These are phyloP conservation scores for Antrodiella citrinella DNA, from an alignment of 768 basidiomycete genomes.

Conservation along the genomic window DNA sequence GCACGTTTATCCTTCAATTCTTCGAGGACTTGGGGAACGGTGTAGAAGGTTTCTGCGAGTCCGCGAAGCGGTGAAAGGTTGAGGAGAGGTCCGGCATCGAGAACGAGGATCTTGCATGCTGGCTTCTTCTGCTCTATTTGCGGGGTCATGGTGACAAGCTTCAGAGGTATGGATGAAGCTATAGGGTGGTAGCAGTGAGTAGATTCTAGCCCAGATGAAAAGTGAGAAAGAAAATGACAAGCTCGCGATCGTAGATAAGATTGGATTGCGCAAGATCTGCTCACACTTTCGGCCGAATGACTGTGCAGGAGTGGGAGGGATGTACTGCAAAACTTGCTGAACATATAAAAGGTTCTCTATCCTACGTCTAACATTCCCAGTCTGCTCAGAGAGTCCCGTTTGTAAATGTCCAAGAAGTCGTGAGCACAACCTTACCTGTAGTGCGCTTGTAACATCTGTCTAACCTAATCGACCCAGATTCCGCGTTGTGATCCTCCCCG, in stretches of 20 bases:
- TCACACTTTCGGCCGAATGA: neutral
- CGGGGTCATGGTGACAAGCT: conserved; percentile 9
- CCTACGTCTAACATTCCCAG: too few species aligned
- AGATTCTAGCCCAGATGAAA: neutral
- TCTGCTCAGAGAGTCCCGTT: too few species aligned
- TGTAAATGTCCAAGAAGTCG: conserved; percentile 22
- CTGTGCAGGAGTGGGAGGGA: neutral
- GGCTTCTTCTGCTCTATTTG: conserved; percentile 21
- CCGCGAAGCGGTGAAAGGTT: conserved; percentile 87
- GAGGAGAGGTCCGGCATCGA: conserved; percentile 91
- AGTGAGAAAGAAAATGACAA: neutral
- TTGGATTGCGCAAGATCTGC: neutral
- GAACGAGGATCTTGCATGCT: conserved; percentile 71
- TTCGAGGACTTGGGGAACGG: conserved; percentile 82
- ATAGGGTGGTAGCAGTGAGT: conserved; percentile 8
- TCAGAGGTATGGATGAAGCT: conserved; percentile 7
- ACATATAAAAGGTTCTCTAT: too few species aligned
- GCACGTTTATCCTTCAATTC: conserved; percentile 88
- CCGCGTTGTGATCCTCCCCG: conserved; percentile 83
- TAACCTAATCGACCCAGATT: too few species aligned
- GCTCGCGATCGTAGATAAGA: neutral
- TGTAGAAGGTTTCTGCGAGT: conserved; percentile 76
- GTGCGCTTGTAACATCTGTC: too few species aligned
- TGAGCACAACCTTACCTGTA: conserved; percentile 1
- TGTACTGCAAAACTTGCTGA: neutral